Conservation (phyloP, 768 basidiomycete species). For the Lentinula edodes region DNA sequence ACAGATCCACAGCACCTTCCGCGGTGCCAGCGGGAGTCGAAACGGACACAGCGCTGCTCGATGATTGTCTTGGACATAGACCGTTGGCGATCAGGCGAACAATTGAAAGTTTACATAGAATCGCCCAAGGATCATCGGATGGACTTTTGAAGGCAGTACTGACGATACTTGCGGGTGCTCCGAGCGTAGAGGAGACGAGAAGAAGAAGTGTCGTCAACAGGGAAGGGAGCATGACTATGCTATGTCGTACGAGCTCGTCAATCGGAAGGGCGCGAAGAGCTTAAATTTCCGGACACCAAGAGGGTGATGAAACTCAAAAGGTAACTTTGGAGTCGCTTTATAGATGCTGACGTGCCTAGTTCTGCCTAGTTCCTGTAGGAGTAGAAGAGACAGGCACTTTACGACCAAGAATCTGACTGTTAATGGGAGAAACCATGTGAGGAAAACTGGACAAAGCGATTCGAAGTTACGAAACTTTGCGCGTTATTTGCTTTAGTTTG, state of each 20-base stretch:
- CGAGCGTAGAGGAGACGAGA: background rate
- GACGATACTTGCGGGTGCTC: background rate
- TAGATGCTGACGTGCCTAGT: background rate
- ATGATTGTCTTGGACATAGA: background rate
- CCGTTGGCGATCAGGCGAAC: background rate
- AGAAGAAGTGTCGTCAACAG: background rate
- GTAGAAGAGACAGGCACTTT: background rate
- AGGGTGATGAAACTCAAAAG: background rate
- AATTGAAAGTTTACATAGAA: background rate
- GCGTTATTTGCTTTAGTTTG: background rate
- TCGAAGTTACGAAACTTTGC: background rate
- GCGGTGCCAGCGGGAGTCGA: conserved; percentile 54
- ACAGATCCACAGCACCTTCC: conserved; percentile 40
- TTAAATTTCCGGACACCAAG: background rate
- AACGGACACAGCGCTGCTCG: conserved; percentile 14
- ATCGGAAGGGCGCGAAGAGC: background rate
- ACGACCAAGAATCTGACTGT: background rate
- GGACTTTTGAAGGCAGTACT: background rate
- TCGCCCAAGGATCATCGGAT: background rate
- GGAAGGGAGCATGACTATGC: background rate
- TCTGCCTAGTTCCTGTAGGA: conserved; percentile 1
- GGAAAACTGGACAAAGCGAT: background rate
- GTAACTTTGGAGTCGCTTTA: background rate
- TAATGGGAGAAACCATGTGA: background rate
- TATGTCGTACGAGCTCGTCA: background rate